Base-by-base conservation (phyloP, 2,329 filamentous ascomycete genomes). In the Monilinia aucupariae region DNA sequence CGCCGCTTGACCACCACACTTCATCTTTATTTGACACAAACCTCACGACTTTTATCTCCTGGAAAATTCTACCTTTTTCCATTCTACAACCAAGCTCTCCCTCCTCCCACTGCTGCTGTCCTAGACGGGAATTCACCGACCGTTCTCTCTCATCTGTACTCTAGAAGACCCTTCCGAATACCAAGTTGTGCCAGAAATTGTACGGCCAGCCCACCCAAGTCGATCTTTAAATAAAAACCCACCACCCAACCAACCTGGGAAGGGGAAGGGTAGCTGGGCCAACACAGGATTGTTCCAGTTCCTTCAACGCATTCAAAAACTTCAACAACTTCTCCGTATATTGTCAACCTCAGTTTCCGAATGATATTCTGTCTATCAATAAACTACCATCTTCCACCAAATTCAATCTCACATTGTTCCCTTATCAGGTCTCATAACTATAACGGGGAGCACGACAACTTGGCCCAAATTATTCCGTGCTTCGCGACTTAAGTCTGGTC, bases 311-410 rank as follows among this genome's bases (percentile, higher is more conserved):
- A 17, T 22, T 39, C 53, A 45, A 32, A 32, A 56, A 30, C 43
- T 59, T 20, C n/a, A 59, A n/a, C 27, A 41, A 15, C 15, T 13
- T 49, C 37, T 56, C 49, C 43, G 8, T 34, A 53, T 52, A 59
- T 43, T 41, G 25, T 22, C 32, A 52, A 43, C 59, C 51, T 53
- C 43, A n/a, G 9, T 43, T 32, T 43, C 25, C 43, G 60, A 62
- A 56, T 62, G 60, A 43, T 58, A 32, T 41, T 50, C 34, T 27
- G 41, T 49, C 32, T 62, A 62, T 55, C 60, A 25, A 43, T 58
- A 50, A 39, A 13, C 25, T 7, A 43, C 25, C 6, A 50, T 10
- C 10, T 4, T 47, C 8, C 41, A n/a, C 6, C 5, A 45, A 45
- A n/a, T 20, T 22, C 58, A 45, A 20, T 27, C 41, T 47, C n/a